Evolutionary conservation across 805 yeast species (phyloP), one percentile per base, ranked within the genome.

Genomic region (Cyberlindnera xishuangbannaensis): DNA sequence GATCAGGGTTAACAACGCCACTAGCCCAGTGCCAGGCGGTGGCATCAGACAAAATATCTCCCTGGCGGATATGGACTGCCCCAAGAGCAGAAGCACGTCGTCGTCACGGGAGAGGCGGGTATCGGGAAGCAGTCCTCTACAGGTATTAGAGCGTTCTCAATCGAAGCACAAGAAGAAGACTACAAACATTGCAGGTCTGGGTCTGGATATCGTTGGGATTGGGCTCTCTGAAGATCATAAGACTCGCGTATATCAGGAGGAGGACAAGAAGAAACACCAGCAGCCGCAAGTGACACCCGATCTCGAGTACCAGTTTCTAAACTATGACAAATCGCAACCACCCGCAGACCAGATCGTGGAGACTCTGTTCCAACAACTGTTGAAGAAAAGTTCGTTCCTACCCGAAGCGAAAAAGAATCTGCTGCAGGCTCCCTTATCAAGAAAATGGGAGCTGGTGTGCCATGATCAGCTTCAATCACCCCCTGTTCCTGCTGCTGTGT

Each of bases 391-490:
- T 18, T 41, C 53, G 2, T 52, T 52, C 26, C 24, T 52, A 2
- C 16, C 30, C 15, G 50, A 51, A 27, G 53, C 51, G 3, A 31
- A 34, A 16, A n/a, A 12, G 11, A 48, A 45, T 27, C 30, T 52
- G 16, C 41, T 19, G 18, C 33, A 37, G 4, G 20, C 40, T 9
- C 36, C 55, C 2, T 10, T 40, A 2, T 25, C 35, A 2, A 41
- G 57, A 18, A 52, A 52, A 37, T 52, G 57, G 57, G 34, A 35
- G 1, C 40, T 52, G 15, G 39, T 52, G 2, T 52, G 57, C 31
- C 56, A 50, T 26, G 57, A 52, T 27, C 47, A 42, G 6, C 30
- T 26, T 14, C 33, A 34, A n/a, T 18, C 34, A 5, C 19, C 30
- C 2, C 22, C 30, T 8, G 3, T 23, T 4, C 31, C 32, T 1